phyloP scores from a whole-genome alignment of 768 basidiomycete species.

The Kwoniella newhampshirensis region DNA sequence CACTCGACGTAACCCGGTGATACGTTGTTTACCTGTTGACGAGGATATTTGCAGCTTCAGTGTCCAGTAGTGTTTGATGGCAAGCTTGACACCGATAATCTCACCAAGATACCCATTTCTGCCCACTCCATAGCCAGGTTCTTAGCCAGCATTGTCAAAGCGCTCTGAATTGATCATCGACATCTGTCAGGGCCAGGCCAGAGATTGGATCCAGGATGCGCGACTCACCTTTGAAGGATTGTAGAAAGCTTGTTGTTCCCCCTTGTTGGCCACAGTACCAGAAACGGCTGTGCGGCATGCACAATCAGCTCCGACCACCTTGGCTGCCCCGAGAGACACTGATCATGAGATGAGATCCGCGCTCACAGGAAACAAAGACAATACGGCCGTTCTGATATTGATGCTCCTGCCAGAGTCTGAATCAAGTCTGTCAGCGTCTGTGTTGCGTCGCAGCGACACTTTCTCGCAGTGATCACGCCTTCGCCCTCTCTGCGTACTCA shows the following conservation, averaged over 20 bases:
- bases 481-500: constrained; percentile 5
- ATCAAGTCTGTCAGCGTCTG: background rate
- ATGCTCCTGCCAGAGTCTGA: constrained; percentile 46
- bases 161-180: constrained; percentile 20
- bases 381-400: constrained; percentile 47
- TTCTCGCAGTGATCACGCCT: too few relatives aligned
- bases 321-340: too few relatives aligned
- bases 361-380: constrained; percentile 48
- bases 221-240: constrained; percentile 40
- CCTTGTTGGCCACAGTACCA: constrained; percentile 39
- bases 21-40: constrained; percentile 29
- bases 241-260: constrained; percentile 42
- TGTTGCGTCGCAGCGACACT: background rate
- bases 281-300: constrained; percentile 46
- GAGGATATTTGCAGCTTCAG: background rate
- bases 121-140: constrained; percentile 50
- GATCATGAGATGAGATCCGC: background rate
- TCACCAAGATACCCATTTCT: constrained; percentile 39
- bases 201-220: background rate
- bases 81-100: background rate
- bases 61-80: background rate
- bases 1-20: constrained; percentile 42
- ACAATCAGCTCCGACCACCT: too few relatives aligned
- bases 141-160: constrained; percentile 41
- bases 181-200: background rate